Base-by-base conservation (phyloP, 129 eudicot genomes). In the Flaveria trinervia region DNA sequence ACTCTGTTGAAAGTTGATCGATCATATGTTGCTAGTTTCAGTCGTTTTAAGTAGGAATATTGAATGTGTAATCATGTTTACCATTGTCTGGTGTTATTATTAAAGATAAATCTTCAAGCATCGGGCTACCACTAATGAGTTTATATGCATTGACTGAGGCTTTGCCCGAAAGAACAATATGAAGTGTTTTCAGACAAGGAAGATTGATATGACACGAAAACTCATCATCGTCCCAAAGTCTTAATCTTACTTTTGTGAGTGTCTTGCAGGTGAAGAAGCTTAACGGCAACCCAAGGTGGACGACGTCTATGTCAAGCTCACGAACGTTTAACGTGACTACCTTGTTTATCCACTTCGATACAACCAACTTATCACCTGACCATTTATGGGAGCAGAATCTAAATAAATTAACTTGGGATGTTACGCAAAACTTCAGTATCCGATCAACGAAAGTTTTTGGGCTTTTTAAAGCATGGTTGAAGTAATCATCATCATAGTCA, bases 261-360 rank as follows among this genome's bases (percentile, higher is more conserved):
- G 66, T 60, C n/a, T 23, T 60, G 66, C 66, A 60, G 3, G 66
- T 60, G 7, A 59, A 59, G 4, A 59, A 11, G 36, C 65, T 59
- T 23, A 59, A 59, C 22, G 39, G 65, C 16, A 59, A 10, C 33
- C 8, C 65, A 23, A 59, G 65, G 16, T 26, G 36, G 65, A 59
- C 3, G 22, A 59, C 65, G 3, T 59, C 16, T 59, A 59, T 59
- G 65, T 59, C 65, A 23, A 59, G n/a, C 36, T 59, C 65, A 11
- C 65, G 36, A 11, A 59, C 36, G 1, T 23, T 59, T 57, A 57
- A 57, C 15, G 16, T 9, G 33, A 57, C 65, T 11, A 33, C n/a
- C 36, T 23, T 0, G 23, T 59, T 23, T 17, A 59, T 59, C 65
- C 65, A 23, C 5, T 11, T 59, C 23, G 36, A 59, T 9, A 59